Base-by-base conservation (phyloP, 2,329 filamentous ascomycete species). In the Fusarium continuum region DNA sequence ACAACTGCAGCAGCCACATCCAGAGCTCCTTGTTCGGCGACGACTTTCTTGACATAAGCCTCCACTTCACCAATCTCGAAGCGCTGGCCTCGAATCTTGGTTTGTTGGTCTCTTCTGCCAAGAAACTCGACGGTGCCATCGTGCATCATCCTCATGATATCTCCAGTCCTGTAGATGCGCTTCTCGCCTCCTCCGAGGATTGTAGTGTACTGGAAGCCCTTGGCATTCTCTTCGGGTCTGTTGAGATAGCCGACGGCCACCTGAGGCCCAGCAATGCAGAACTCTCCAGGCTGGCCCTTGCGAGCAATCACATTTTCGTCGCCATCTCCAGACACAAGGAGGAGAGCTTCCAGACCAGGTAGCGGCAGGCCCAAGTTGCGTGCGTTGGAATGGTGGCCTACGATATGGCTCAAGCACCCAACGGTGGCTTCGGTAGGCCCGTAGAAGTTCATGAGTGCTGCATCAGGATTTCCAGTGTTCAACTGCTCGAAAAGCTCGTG, bases 81-180 rank as follows among this genome's bases (percentile, higher is more conserved):
- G 17, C 60, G 31, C 10, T 63, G 60, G 3, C 60, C 60, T 2
- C 60, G 46, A 8, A 63, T 63, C 34, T 63, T 63, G 14, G 60
- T 52, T 17, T 63, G 59, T 3, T 64, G 59, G 16, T 63, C 60
- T 0, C 41, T 29, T 10, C 59, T 49, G 0, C 60, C 60, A 6
- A 63, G 9, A 3, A 63, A 63, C 43, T 63, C 60, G 1, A 64
- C 38, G 1, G 60, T 25, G 0, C 60, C 60, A 0, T 64, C 59
- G 1, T 60, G 19, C 59, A 63, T 63, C 60, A 63, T 63, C 8
- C 60, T 47, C 60, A 63, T 63, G 46, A 63, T 64, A 14, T 63
- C 60, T 0, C 60, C 59, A 3, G 60, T 63, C 19, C 47, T 38
- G 13, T 63, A 63, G 11, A 63, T 14, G 8, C 53, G 29, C 19